Evolutionary conservation across 345 rosid genomes (phyloP).

Genomic region (Camelina sativa): DNA sequence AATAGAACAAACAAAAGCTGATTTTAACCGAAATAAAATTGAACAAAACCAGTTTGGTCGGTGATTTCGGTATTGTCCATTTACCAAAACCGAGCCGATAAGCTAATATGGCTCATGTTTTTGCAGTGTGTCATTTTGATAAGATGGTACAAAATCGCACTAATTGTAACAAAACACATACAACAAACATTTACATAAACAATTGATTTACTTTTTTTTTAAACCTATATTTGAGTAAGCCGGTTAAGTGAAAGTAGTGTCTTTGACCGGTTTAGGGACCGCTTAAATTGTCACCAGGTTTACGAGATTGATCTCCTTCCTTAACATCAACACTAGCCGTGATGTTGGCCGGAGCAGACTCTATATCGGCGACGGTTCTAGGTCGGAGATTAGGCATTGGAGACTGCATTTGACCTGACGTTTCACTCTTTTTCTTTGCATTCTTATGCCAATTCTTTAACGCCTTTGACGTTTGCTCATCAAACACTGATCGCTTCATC

Average conservation of each 20-base stretch:
- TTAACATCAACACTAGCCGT: conserved; percentile 56
- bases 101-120: conserved; percentile 6
- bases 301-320: conserved; percentile 34
- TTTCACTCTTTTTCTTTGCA: conserved; percentile 63
- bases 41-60: conserved; percentile 4
- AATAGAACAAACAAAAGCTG: not conserved
- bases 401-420: conserved; percentile 8
- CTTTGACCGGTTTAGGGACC: conserved; percentile 25
- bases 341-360: conserved; percentile 54
- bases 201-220: not conserved
- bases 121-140: conserved; percentile 11
- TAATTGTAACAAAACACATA: conserved; percentile 24
- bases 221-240: conserved; percentile 21
- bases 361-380: conserved; percentile 36
- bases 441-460: conserved; percentile 79
- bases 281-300: conserved; percentile 38
- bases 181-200: conserved; percentile 32
- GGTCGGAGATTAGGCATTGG: conserved; percentile 21
- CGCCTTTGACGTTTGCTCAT: conserved; percentile 87
- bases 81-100: conserved; percentile 11
- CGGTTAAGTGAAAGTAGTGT: conserved; percentile 19
- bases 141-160: conserved; percentile 27
- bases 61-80: not conserved
- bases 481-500: conserved; percentile 92
- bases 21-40: not conserved